phyloP scores from a whole-genome alignment of 176 grass and related monocot species.

The Bolboschoenus planiculmis region DNA sequence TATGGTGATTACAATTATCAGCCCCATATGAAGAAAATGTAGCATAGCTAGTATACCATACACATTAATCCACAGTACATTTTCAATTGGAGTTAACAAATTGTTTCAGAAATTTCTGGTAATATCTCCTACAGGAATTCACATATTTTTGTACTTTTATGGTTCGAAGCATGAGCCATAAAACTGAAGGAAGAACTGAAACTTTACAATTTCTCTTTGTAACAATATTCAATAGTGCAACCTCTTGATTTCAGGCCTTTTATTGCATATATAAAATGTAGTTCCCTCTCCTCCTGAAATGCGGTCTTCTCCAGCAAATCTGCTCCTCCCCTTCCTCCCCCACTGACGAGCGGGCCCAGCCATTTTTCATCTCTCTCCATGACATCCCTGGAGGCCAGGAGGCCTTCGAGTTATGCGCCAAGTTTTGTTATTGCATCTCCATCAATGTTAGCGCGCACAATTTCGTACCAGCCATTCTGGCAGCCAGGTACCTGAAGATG shows the following conservation, averaged over 20 bases:
- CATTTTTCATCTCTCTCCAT: slow-evolving; percentile 48
- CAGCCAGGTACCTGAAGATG: slow-evolving; percentile 78
- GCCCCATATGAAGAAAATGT: not conserved
- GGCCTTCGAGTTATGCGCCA: slow-evolving; percentile 85
- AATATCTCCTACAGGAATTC: not conserved
- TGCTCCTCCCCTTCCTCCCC: slow-evolving; percentile 40
- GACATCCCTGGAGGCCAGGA: slow-evolving; percentile 72
- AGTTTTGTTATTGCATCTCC: slow-evolving; percentile 92
- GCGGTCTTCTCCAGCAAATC: slow-evolving; percentile 68
- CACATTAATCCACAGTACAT: not conserved
- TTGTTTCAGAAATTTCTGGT: not conserved
- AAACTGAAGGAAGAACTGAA: not conserved
- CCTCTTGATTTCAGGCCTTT: slow-evolving; percentile 90
- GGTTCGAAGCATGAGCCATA: not conserved
- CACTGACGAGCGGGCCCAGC: slow-evolving; percentile 32
- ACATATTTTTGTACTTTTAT: not conserved
- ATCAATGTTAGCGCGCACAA: slow-evolving; percentile 75
- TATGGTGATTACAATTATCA: not conserved
- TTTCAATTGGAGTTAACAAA: not conserved
- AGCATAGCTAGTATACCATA: not conserved
- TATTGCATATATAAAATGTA: slow-evolving; percentile 54
- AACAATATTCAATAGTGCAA: slow-evolving; percentile 30
- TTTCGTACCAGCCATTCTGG: slow-evolving; percentile 49
- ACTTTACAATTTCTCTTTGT: not conserved
- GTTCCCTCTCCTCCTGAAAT: slow-evolving; percentile 97